These are phyloP conservation scores for Cladosporium cucumerinum DNA, from an alignment of 2,329 filamentous ascomycete species.

Conservation along the genomic window DNA sequence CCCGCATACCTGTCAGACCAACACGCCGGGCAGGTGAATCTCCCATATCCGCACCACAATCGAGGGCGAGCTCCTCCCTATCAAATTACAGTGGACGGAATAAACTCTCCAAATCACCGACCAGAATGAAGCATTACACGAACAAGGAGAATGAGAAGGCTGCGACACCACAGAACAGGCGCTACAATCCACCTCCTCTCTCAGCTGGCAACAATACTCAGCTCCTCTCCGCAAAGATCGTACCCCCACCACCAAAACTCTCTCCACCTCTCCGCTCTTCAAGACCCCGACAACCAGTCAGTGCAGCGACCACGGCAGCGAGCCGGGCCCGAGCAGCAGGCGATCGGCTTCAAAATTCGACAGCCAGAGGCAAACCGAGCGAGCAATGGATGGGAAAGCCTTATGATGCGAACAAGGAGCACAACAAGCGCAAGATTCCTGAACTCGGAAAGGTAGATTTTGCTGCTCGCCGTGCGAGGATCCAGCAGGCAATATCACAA, in stretches of 20 bases:
- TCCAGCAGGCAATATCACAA: slow-evolving; percentile 80
- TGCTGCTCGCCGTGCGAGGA: slow-evolving; percentile 74
- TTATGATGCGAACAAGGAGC: slow-evolving; percentile 67
- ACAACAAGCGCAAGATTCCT: slow-evolving; percentile 46
- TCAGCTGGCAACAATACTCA: slow-evolving; percentile 28
- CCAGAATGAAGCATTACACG: slow-evolving; percentile 20
- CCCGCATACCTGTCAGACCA: slow-evolving; percentile 33
- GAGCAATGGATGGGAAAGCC: slow-evolving; percentile 67
- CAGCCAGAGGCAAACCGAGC: slow-evolving; percentile 37
- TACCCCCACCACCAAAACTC: slow-evolving; percentile 64
- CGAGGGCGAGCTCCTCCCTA: slow-evolving; percentile 29
- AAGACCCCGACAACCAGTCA: slow-evolving; percentile 74
- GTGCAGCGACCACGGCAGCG: slow-evolving; percentile 67
- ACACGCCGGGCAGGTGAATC: slow-evolving; percentile 33
- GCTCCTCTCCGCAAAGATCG: slow-evolving; percentile 67
- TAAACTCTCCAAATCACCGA: slow-evolving; percentile 30
- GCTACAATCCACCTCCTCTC: slow-evolving; percentile 35
- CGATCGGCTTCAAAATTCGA: slow-evolving; percentile 27
- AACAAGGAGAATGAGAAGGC: slow-evolving; percentile 30
- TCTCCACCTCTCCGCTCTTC: slow-evolving; percentile 80
- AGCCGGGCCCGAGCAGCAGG: slow-evolving; percentile 61
- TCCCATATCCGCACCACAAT: slow-evolving; percentile 28
- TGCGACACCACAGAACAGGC: slow-evolving; percentile 26
- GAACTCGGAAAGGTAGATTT: slow-evolving; percentile 77
- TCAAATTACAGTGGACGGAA: slow-evolving; percentile 27